These are phyloP conservation scores for Wickerhamiella musiphila DNA, from an alignment of 805 yeast genomes.

Conservation along the genomic window DNA sequence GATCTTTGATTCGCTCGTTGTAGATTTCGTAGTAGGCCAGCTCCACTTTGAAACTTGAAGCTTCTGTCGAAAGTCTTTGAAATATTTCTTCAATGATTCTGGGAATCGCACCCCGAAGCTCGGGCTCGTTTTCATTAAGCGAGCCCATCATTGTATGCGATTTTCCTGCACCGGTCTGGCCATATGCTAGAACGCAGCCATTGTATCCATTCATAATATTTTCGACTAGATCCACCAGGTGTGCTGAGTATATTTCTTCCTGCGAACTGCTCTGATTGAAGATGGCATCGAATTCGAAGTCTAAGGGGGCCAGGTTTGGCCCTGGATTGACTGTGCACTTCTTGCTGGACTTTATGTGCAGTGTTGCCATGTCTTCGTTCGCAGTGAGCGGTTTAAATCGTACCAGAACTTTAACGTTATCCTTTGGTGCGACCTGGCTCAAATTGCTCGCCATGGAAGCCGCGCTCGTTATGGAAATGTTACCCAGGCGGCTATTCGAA, in stretches of 20 bases:
- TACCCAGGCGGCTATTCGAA: too few species aligned
- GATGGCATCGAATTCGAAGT: constrained; percentile 48
- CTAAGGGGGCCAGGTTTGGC: too few species aligned
- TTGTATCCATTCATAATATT: constrained; percentile 62
- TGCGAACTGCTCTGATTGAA: constrained; percentile 39
- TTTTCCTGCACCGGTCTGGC: constrained; percentile 67
- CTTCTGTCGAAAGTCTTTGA: constrained; percentile 1
- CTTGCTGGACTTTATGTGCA: too few species aligned
- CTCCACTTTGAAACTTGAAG: constrained; percentile 34
- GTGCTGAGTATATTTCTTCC: constrained; percentile 37
- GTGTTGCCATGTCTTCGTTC: too few species aligned
- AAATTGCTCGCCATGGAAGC: too few species aligned
- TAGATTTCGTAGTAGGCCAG: constrained; percentile 69
- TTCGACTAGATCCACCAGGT: constrained; percentile 44
- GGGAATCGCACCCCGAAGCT: constrained; percentile 51
- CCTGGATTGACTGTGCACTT: too few species aligned
- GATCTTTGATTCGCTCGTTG: constrained; percentile 58
- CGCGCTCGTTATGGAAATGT: too few species aligned
- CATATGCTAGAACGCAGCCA: constrained; percentile 62
- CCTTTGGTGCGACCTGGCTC: too few species aligned
- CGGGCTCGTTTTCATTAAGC: too few species aligned
- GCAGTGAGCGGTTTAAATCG: constrained; percentile 46
- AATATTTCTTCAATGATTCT: constrained; percentile 53
- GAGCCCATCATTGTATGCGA: constrained; percentile 67
- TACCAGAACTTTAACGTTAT: constrained; percentile 52